These are phyloP conservation scores for grape (Vitis vinifera) DNA, from an alignment of 164 flowering plant genomes.

Conservation along the genomic window DNA sequence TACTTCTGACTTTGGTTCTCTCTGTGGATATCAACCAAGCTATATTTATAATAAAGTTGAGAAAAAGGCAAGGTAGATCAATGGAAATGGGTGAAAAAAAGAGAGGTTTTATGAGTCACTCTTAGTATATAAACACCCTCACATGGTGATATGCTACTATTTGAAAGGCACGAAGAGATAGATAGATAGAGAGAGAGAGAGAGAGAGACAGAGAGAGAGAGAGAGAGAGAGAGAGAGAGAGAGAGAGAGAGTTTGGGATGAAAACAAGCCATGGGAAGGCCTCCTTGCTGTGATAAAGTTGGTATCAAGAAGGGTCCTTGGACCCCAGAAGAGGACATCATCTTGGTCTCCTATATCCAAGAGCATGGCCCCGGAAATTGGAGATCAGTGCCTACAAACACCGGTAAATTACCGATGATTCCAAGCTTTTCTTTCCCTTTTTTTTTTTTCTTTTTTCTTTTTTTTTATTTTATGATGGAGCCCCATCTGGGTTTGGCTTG, in stretches of 20 bases:
- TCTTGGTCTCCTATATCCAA: slow-evolving; percentile 10
- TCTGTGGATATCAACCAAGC: too few species aligned
- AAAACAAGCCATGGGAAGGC: slow-evolving; percentile 8
- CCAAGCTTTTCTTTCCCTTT: background rate
- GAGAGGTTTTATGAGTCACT: too few species aligned
- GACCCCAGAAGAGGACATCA: slow-evolving; percentile 13
- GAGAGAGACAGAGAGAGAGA: background rate
- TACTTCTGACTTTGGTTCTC: too few species aligned
- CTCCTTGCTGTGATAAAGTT: slow-evolving; percentile 11
- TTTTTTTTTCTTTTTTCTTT: background rate
- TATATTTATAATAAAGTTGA: too few species aligned
- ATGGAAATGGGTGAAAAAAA: too few species aligned
- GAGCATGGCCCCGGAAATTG: slow-evolving; percentile 10
- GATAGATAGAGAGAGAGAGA: background rate
- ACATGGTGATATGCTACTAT: too few species aligned
- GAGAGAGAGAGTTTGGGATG: background rate
- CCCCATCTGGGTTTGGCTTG: too few species aligned
- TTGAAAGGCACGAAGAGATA: too few species aligned
- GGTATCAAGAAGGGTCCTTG: slow-evolving; percentile 13
- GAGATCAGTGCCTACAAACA: slow-evolving; percentile 9
- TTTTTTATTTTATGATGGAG: background rate
- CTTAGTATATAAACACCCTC: too few species aligned
- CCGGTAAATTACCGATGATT: background rate
- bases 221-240: background rate
- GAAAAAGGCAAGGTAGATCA: too few species aligned